Evolutionary conservation across 176 grass and related monocot species (phyloP).

Genomic region (Alopecurus myosuroides): DNA sequence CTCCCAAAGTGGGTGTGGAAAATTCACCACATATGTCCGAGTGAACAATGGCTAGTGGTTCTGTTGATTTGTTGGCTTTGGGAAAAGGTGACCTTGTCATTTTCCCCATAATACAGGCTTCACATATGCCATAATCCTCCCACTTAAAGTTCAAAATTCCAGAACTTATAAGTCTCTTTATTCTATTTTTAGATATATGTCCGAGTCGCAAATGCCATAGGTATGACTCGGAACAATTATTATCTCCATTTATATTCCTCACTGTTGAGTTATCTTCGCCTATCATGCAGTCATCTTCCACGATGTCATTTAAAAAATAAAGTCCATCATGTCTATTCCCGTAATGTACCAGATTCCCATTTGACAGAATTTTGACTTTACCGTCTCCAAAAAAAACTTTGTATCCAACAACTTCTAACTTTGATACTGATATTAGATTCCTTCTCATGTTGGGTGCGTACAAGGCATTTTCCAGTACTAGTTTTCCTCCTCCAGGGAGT

Average conservation of each 20-base stretch:
- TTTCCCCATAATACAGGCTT: not conserved
- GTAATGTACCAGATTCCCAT: not conserved
- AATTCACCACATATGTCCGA: not conserved
- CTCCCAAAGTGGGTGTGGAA: too few species aligned
- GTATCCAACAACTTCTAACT: not conserved
- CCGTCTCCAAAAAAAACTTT: not conserved
- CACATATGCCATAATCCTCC: not conserved
- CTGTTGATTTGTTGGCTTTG: not conserved
- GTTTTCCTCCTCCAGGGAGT: not conserved
- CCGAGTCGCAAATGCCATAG: not conserved
- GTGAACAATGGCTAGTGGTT: not conserved
- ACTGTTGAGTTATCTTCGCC: not conserved
- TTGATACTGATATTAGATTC: not conserved
- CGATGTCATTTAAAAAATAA: not conserved
- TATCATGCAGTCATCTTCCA: not conserved
- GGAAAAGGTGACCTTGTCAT: not conserved
- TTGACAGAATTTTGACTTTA: not conserved
- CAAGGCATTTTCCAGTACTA: not conserved
- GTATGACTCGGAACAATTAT: not conserved
- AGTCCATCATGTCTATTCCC: not conserved
- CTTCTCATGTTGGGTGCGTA: not conserved
- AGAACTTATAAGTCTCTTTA: conserved; percentile 14
- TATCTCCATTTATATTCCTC: not conserved
- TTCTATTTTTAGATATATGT: conserved; percentile 12
- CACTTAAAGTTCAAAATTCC: conserved; percentile 24